These are phyloP conservation scores for Juglanconis oblonga DNA, from an alignment of 2,329 filamentous ascomycete genomes.

Conservation along the genomic window DNA sequence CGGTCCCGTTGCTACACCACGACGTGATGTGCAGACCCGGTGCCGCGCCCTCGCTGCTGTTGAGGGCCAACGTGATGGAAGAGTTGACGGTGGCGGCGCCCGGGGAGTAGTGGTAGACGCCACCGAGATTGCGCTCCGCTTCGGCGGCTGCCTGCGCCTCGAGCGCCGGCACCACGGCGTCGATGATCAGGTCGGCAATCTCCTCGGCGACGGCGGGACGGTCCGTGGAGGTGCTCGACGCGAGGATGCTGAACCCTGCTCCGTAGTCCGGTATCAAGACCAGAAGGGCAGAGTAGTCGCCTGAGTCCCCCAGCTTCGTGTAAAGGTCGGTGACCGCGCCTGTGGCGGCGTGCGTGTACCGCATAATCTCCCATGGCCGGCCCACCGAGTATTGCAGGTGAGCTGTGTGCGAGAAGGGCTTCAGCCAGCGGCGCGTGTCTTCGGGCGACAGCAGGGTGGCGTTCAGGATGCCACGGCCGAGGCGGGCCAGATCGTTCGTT, in stretches of 20 bases:
- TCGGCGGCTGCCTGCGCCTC: constrained; percentile 26
- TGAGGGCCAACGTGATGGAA: constrained; percentile 21
- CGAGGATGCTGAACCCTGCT: constrained; percentile 32
- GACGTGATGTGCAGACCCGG: constrained; percentile 21
- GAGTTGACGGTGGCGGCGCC: constrained; percentile 15
- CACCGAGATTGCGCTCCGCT: constrained; percentile 24
- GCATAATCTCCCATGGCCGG: constrained; percentile 36
- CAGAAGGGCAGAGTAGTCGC: constrained; percentile 30
- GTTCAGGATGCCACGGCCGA: constrained; percentile 37
- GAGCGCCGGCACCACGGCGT: constrained; percentile 24
- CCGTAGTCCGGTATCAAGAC: constrained; percentile 33
- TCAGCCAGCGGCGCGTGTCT: constrained; percentile 37
- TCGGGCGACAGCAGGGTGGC: constrained; percentile 31
- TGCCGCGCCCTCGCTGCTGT: constrained; percentile 20
- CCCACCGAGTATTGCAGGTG: constrained; percentile 32
- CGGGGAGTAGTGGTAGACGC: constrained; percentile 22
- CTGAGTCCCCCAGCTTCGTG: constrained; percentile 30
- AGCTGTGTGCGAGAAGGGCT: constrained; percentile 36
- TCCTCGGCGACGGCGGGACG: constrained; percentile 18
- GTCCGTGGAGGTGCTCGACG: constrained; percentile 18
- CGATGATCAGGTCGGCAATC: constrained; percentile 28
- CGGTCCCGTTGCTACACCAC: constrained; percentile 20
- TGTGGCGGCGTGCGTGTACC: constrained; percentile 21
- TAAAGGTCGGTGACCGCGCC: constrained; percentile 32
- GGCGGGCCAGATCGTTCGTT: constrained; percentile 31